phyloP scores from a whole-genome alignment of 106 monocot species.

The Amphibolis antarctica region DNA sequence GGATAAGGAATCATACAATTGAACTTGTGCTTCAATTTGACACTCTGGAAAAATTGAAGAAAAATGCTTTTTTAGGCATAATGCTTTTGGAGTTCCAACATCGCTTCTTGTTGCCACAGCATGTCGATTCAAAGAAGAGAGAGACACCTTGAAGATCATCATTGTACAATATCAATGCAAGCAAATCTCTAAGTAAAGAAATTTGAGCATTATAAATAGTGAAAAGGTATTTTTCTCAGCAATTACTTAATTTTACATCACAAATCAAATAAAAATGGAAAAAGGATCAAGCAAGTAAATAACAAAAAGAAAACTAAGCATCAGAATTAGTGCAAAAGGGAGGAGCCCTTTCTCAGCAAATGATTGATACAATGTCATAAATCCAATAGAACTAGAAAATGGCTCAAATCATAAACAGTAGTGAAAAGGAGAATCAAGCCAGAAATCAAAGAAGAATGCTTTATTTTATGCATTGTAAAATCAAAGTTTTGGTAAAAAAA shows the following conservation, averaged over 20 bases:
- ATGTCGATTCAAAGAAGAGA: constrained; percentile 94
- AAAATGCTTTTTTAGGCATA: constrained; percentile 91
- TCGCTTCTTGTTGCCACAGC: constrained; percentile 94
- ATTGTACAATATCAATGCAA: background rate
- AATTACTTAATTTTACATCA: no score
- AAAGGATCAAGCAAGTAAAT: background rate
- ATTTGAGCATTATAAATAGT: no score
- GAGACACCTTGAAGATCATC: constrained; percentile 47
- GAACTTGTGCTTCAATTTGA: constrained; percentile 75
- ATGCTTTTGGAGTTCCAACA: constrained; percentile 84
- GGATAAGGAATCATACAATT: constrained; percentile 68
- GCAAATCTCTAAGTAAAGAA: background rate
- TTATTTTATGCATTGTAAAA: no score
- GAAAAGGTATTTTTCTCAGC: no score
- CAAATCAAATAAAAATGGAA: background rate
- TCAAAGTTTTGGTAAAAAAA: no score
- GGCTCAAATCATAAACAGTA: background rate
- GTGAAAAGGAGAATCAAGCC: no score
- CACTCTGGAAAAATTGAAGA: constrained; percentile 84
- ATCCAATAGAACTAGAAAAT: background rate
- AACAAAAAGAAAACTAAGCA: no score
- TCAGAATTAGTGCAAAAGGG: no score
- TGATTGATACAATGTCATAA: background rate
- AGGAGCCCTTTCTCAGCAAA: background rate
- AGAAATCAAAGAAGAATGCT: no score